Evolutionary conservation across 78 protist species (phyloP), one percentile per base, ranked within the genome.

Genomic region (Planoprotostelium fungivorum): DNA sequence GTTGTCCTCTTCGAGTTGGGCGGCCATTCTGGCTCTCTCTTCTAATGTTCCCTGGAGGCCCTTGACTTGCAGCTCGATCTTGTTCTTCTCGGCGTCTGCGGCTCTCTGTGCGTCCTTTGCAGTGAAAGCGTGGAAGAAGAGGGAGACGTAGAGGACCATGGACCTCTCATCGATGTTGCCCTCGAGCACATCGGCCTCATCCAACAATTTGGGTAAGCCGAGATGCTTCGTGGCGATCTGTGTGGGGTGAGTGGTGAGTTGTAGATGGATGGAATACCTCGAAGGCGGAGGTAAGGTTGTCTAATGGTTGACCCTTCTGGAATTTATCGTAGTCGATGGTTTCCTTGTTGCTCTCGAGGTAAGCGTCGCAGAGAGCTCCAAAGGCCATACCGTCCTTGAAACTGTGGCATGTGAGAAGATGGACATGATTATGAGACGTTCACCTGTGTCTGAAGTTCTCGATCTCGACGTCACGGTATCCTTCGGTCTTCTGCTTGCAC

Each of bases 101-200:
- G 93, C 95, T 83, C 89, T 90, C 63, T 89, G 85, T 83, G 88
- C 95, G 36, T 93, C 95, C 38, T 93, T 89, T 88, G 93, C 93
- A 86, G 88, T 90, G 93, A 36, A 92, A 35, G 96, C 96, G 83
- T 91, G 94, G 96, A 90, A 92, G 84, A 91, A 94, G 28, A 94
- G 63, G 34, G 95, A 92, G 0, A 90, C 87, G 93, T 94, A 94
- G 37, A 94, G 39, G 28, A 91, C 38, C 90, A 94, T 89, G 88
- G 96, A 89, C 63, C 96, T 87, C 87, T 94, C 96, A 73, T 94
- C 96, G 38, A 94, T 93, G 35, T 91, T 63, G 34, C 96, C 96
- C 86, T 94, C 93, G n/a, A 92, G 83, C 34, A 94, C 93, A 36
- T 91, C 90, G 29, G 91, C 94, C 28, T 91, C 96, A 23, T 94